Conservation (phyloP, 148 eudicot species). For the Polygonum aviculare region DNA sequence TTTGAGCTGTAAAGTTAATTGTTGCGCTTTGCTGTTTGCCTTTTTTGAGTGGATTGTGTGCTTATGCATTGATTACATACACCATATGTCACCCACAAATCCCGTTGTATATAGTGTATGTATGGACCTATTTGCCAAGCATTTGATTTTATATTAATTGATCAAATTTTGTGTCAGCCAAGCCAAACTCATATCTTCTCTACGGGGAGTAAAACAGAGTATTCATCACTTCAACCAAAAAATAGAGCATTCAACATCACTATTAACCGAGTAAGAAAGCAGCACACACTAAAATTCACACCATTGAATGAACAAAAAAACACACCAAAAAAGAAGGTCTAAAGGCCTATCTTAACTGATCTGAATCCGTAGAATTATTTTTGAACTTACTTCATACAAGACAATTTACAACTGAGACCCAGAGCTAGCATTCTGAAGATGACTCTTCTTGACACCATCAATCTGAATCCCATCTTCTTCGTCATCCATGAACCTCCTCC, state of each 20-base stretch:
- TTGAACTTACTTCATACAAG: background rate
- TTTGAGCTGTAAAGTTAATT: background rate
- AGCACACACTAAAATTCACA: background rate
- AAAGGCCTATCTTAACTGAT: background rate
- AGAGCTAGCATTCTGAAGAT: background rate
- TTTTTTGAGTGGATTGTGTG: background rate
- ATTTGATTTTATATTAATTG: background rate
- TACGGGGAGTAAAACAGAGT: background rate
- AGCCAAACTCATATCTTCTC: background rate
- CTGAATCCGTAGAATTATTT: background rate
- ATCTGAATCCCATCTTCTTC: constrained; percentile 10
- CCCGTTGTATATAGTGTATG: background rate
- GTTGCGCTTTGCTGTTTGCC: background rate
- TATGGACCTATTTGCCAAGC: background rate
- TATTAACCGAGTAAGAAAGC: background rate
- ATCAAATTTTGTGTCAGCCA: background rate
- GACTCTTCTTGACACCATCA: background rate
- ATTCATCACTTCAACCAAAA: background rate
- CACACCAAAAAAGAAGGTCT: background rate
- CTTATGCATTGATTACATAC: background rate
- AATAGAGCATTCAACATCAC: background rate
- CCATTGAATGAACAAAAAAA: background rate
- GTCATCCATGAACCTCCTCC: constrained; percentile 68
- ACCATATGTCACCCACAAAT: background rate
- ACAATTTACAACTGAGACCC: background rate